Percentiles rank a stretch among this genome's conserved stretches.
Conservation (phyloP, 148 eudicot species). For the Hydrangea macrophylla region DNA sequence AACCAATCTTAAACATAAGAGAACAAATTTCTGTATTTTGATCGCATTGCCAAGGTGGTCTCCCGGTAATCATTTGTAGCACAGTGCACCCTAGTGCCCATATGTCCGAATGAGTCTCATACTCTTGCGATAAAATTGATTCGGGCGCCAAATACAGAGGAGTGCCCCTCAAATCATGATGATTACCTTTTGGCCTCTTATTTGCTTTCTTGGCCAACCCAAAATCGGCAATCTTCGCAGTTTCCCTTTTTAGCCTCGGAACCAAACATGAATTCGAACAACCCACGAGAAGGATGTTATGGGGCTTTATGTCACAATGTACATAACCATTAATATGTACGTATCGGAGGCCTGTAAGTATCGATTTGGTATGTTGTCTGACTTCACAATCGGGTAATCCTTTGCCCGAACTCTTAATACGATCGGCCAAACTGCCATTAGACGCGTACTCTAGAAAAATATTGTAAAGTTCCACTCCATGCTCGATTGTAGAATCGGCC, state of each 20-base stretch:
- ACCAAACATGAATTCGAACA: too few relatives aligned
- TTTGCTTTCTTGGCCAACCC: constrained; percentile 8
- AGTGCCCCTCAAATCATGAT: neutral
- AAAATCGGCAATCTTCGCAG: constrained; percentile 16
- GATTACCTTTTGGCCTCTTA: neutral
- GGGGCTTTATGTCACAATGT: constrained; percentile 25
- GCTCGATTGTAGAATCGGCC: neutral
- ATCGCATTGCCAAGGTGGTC: neutral
- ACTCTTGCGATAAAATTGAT: neutral
- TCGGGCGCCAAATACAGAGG: constrained; percentile 12
- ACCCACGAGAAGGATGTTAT: constrained; percentile 20
- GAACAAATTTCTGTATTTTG: neutral
- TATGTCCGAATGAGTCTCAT: constrained; percentile 13
- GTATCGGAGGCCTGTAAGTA: constrained; percentile 3
- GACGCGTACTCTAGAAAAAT: constrained; percentile 16
- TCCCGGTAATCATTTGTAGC: constrained; percentile 11
- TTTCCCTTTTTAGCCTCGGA: neutral
- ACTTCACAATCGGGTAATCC: constrained; percentile 3
- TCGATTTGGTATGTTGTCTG: constrained; percentile 1
- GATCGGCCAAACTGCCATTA: too few relatives aligned
- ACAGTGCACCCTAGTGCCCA: constrained; percentile 25
- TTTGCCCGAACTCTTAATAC: neutral
- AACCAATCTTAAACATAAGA: neutral
- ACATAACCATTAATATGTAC: constrained; percentile 20
- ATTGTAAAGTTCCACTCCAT: constrained; percentile 13